A percentile compares a stretch with the other conserved stretches of the same genome.
phyloP scores from a whole-genome alignment of 805 yeast genomes.

The Ogataea henricii region DNA sequence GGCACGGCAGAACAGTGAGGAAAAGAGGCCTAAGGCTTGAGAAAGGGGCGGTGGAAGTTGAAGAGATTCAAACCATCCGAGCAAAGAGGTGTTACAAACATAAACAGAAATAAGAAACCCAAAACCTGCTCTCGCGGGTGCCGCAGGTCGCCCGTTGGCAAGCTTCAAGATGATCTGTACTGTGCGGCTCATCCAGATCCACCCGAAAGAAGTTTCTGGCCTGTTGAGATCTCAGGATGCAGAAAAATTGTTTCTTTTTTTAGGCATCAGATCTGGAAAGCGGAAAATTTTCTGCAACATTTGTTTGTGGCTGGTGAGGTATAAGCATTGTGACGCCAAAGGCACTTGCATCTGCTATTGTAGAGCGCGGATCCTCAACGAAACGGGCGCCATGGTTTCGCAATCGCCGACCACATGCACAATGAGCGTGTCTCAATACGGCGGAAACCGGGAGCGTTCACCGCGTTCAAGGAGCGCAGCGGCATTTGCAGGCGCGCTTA shows the following conservation, averaged over 20 bases:
- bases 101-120: not conserved
- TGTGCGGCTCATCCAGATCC: conserved; percentile 6
- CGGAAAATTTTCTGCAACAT: not conserved
- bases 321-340: not conserved
- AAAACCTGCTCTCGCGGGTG: not conserved
- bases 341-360: not conserved
- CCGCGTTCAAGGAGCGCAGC: too few relatives aligned
- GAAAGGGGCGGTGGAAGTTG: too few relatives aligned
- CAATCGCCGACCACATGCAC: not conserved
- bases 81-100: not conserved
- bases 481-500: too few relatives aligned
- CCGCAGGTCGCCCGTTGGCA: not conserved
- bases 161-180: not conserved
- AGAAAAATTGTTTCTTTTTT: conserved; percentile 6
- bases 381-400: not conserved
- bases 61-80: too few relatives aligned
- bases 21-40: not conserved
- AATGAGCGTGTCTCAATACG: not conserved
- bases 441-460: not conserved
- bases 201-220: conserved; percentile 1
- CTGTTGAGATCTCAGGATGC: not conserved
- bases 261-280: conserved; percentile 2
- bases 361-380: not conserved
- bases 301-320: not conserved
- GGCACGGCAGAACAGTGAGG: not conserved